Evolutionary conservation across 2,329 filamentous ascomycete species (phyloP), one percentile per base, ranked within the genome.

Genomic region (Neofusicoccum parvum): DNA sequence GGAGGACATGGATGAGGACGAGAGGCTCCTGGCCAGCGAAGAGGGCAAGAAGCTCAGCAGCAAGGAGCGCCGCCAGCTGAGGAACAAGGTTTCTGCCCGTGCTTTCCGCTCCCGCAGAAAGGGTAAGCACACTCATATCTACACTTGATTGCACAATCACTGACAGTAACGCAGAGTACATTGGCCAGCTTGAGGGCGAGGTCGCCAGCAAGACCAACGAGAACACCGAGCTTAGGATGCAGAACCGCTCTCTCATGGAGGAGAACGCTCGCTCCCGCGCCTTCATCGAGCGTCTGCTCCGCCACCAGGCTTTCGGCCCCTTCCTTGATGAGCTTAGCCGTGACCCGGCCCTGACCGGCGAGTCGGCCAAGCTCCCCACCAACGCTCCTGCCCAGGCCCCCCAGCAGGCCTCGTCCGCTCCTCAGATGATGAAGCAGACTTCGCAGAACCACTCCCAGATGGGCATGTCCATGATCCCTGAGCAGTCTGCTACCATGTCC

Each of bases 21-120:
- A 98, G 84, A 87, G 92, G 70, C 84, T 97, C 10, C 84, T 97
- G 54, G 92, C 92, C n/a, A 97, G 93, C 67, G 95, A 99, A 74
- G 94, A 97, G 80, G 95, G 94, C 73, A 99, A 99, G 89, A 97
- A 97, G 83, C 86, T 99, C n/a, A 95, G 90, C 80, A 96, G 92
- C 84, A 98, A 98, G 82, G 94, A 98, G 80, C 90, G 95, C 67
- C 90, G 95, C 70, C 95, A 98, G 80, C 86, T 99, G n/a, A 88
- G 95, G 69, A 99, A 99, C 86, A 99, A 99, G 82, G 95, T 99
- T 4, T 99, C 95, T 48, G 95, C 95, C 68, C 92, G 95, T 71
- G 94, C 94, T 60, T 99, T 99, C 88, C 91, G 95, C 65, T 97
- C 94, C n/a, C 86, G 95, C 72, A 90, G 95, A 85, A 99, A 99